phyloP scores from a whole-genome alignment of 208 protist genomes.

The Leishmania tarentolae region DNA sequence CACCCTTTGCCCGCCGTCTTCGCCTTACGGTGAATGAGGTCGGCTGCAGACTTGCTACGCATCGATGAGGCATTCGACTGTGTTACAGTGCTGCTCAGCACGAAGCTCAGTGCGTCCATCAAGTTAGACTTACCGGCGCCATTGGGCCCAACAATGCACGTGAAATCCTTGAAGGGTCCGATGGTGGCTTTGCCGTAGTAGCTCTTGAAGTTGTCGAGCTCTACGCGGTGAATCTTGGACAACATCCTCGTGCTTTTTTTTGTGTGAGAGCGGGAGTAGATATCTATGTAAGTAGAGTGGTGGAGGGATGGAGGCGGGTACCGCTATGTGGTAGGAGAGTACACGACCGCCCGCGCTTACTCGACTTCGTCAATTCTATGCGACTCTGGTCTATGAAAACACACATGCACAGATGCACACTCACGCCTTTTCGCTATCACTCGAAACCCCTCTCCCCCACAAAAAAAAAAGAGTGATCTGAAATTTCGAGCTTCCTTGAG shows the following conservation, averaged over 20 bases:
- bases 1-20: conserved; percentile 43
- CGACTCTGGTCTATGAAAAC: not conserved
- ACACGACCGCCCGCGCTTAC: not conserved
- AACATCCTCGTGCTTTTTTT: conserved; percentile 43
- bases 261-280: not conserved
- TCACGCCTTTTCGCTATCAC: not conserved
- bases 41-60: conserved; percentile 78
- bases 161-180: conserved; percentile 98
- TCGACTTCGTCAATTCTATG: not conserved
- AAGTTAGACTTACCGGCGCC: conserved; percentile 98
- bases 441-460: not conserved
- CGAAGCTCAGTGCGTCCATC: conserved; percentile 99
- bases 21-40: conserved; percentile 93
- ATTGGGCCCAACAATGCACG: conserved; percentile 99
- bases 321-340: not conserved
- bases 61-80: conserved; percentile 46
- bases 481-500: not conserved
- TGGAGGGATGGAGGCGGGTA: not conserved
- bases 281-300: not conserved
- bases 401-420: not conserved
- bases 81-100: conserved; percentile 86
- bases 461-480: not conserved
- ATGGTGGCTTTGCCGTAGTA: conserved; percentile 95
- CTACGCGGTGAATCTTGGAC: conserved; percentile 83
- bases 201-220: conserved; percentile 99